Percentiles rank a stretch among this genome's conserved stretches.
These are phyloP conservation scores for Cladosporium sp. DNA, from an alignment of 2,329 filamentous ascomycete genomes.

Conservation along the genomic window DNA sequence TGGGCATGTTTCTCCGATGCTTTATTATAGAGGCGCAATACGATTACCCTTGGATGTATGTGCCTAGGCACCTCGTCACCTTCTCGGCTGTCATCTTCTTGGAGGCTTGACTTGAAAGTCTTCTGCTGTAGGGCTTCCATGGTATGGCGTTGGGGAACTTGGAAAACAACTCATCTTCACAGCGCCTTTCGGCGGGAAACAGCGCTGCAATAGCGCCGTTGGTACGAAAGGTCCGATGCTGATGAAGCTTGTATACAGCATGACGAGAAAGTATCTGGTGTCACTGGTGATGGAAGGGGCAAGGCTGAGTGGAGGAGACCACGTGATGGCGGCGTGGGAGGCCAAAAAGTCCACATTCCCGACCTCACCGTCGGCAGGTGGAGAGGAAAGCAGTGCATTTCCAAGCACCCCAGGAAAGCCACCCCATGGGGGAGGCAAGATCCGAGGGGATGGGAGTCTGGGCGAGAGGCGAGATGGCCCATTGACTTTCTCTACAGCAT, in stretches of 20 bases:
- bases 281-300: neutral
- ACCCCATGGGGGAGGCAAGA: slow-evolving; percentile 1
- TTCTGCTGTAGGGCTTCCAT: neutral
- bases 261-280: neutral
- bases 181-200: neutral
- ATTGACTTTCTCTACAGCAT: neutral
- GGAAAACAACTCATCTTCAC: neutral
- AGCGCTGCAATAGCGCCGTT: neutral
- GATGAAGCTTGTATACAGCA: neutral
- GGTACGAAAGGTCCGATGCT: neutral
- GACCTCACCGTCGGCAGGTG: slow-evolving; percentile 6
- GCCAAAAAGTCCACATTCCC: neutral
- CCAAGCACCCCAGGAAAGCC: slow-evolving; percentile 7
- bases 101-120: neutral
- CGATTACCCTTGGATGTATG: neutral
- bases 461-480: neutral
- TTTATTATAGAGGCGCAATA: neutral
- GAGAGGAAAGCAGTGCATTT: neutral
- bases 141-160: neutral
- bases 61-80: neutral
- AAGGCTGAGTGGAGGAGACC: slow-evolving; percentile 7
- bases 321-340: slow-evolving; percentile 6
- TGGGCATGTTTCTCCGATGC: neutral
- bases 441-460: neutral
- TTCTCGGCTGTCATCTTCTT: neutral